Percentiles rank a stretch among this genome's conserved stretches.
These are phyloP conservation scores for Stentor roeselii DNA, from an alignment of 73 alveolate species.

Conservation along the genomic window DNA sequence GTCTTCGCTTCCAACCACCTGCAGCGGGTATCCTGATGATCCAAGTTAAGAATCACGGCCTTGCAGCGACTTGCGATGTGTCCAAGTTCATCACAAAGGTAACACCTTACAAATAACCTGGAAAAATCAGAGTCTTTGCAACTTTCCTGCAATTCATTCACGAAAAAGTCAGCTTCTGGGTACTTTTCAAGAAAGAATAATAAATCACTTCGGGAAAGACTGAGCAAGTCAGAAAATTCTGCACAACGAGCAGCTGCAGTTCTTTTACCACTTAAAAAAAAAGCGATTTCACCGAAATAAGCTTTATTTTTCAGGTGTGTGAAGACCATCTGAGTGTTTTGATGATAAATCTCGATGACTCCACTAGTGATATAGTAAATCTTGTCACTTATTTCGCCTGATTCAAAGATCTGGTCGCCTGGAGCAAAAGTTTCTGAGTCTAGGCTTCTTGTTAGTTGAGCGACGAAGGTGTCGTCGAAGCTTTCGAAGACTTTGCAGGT, in stretches of 20 bases:
- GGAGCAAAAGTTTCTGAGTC: conserved; percentile 40
- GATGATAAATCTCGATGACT: conserved; percentile 40
- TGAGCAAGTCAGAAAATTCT: conserved; percentile 57
- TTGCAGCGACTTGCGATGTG: conserved; percentile 50
- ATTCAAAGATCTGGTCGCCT: conserved; percentile 53
- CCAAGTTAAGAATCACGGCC: neutral
- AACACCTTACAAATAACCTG: conserved; percentile 44
- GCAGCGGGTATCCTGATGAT: neutral
- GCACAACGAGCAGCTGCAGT: conserved; percentile 49
- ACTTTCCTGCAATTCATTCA: neutral
- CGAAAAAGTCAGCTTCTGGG: conserved; percentile 29
- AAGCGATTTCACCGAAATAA: conserved; percentile 59
- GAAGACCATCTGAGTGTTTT: conserved; percentile 39
- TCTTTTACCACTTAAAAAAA: conserved; percentile 40
- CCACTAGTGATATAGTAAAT: conserved; percentile 66
- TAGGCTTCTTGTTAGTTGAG: conserved; percentile 45
- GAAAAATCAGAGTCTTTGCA: conserved; percentile 32
- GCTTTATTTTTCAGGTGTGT: conserved; percentile 40
- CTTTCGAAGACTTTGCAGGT: conserved; percentile 32
- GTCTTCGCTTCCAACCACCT: neutral
- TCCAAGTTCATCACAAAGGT: conserved; percentile 49
- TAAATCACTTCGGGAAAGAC: conserved; percentile 34
- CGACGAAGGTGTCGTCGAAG: conserved; percentile 36
- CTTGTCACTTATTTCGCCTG: conserved; percentile 40
- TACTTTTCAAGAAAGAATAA: conserved; percentile 4